These are phyloP conservation scores for Nematodospora anomalae DNA, from an alignment of 1,139 yeast species.

Conservation along the genomic window DNA sequence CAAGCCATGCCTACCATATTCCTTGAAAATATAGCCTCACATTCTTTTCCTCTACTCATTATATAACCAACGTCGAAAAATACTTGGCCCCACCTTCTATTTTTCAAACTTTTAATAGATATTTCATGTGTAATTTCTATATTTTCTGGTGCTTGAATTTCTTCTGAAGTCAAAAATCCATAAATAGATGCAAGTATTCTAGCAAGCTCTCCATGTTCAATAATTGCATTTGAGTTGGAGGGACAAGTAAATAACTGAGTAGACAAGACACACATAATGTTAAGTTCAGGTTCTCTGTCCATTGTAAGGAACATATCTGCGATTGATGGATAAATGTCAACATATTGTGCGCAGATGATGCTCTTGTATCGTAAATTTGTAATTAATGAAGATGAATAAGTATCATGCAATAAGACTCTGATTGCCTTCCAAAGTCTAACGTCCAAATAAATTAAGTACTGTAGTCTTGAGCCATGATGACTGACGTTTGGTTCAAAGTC, in stretches of 20 bases:
- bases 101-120: constrained; percentile 56
- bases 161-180: constrained; percentile 61
- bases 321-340: constrained; percentile 78
- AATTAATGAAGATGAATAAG: constrained; percentile 69
- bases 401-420: constrained; percentile 60
- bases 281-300: constrained; percentile 82
- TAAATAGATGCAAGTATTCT: constrained; percentile 67
- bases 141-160: constrained; percentile 49
- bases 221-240: constrained; percentile 66
- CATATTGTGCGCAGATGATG: constrained; percentile 72
- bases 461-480: constrained; percentile 71
- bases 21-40: constrained; percentile 35
- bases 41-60: constrained; percentile 64
- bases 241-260: constrained; percentile 90
- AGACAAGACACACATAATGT: constrained; percentile 71
- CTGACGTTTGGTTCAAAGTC: constrained; percentile 27
- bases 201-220: constrained; percentile 68
- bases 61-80: constrained; percentile 83
- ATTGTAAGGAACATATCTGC: constrained; percentile 69
- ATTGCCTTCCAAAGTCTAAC: constrained; percentile 71
- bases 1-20: constrained; percentile 52
- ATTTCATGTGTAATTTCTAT: constrained; percentile 44
- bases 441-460: constrained; percentile 70
- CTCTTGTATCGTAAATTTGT: constrained; percentile 61
- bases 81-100: constrained; percentile 80